Evolutionary conservation across 257 asterid species (phyloP).

Genomic region (Solanum pimpinellifolium): DNA sequence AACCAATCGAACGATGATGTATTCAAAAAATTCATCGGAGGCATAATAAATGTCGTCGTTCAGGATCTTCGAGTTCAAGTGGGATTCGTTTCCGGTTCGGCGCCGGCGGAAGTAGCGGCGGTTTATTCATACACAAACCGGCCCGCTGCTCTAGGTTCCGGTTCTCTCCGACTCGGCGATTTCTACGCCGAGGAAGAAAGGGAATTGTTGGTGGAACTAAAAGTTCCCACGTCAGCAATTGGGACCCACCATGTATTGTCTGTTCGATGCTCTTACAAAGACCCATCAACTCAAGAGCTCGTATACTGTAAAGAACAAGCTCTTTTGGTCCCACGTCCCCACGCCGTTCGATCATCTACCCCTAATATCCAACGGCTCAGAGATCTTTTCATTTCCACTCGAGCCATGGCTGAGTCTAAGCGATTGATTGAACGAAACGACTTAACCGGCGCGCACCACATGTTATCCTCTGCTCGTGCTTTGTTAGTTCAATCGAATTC

Average conservation of each 20-base stretch:
- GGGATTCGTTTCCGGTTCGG: constrained; percentile 44
- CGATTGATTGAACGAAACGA: constrained; percentile 44
- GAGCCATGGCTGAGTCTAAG: constrained; percentile 84
- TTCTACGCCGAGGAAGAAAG: constrained; percentile 70
- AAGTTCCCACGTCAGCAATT: constrained; percentile 52
- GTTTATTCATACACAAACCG: constrained; percentile 45
- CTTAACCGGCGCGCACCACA: constrained; percentile 59
- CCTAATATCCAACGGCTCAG: constrained; percentile 51
- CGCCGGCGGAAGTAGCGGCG: constrained; percentile 51
- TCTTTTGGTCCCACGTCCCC: constrained; percentile 60
- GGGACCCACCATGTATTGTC: constrained; percentile 79
- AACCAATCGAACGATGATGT: constrained; percentile 17
- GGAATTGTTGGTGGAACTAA: constrained; percentile 65
- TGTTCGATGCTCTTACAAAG: constrained; percentile 70
- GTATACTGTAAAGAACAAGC: constrained; percentile 50
- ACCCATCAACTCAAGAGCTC: constrained; percentile 76
- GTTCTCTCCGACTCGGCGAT: constrained; percentile 57
- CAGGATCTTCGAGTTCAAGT: constrained; percentile 61
- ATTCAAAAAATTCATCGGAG: constrained; percentile 29
- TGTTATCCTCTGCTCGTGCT: constrained; percentile 72
- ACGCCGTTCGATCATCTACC: constrained; percentile 59
- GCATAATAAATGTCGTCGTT: constrained; percentile 31
- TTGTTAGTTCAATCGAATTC: constrained; percentile 52
- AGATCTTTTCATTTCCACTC: constrained; percentile 53
- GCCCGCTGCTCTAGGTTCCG: constrained; percentile 48